Base-by-base conservation (phyloP, 2,329 filamentous ascomycete genomes). In the Colletotrichum tamarilloi region DNA sequence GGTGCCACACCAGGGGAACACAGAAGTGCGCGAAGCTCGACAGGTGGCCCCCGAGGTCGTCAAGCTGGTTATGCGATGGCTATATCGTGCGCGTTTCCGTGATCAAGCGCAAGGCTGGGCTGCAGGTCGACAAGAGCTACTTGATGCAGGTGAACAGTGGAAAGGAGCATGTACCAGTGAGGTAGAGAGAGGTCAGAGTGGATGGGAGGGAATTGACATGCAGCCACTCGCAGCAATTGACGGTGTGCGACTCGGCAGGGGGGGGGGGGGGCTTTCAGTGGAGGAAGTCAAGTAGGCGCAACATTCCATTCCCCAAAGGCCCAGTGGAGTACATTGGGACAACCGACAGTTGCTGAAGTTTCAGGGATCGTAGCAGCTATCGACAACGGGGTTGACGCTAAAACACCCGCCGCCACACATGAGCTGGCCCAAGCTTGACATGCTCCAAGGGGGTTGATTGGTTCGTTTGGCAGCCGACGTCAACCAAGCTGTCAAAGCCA, bases 321-420 rank as follows among this genome's bases (percentile, higher is more conserved):
- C 56, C 59, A 49, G 42, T 22, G 42, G 42, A 55, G 59, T 24
- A 52, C 26, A 67, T 22, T 42, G 32, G 62, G 11, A 35, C 11
- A 35, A 12, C 32, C 4, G 32, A 63, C 59, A 30, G 49, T 38
- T 70, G 67, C 67, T 73, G 60, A 65, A 69, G 70, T 70, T 70
- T 71, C 67, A 71, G 71, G 71, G 67, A 71, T 73, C 56, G 67
- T 58, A 73, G 67, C 71, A 71, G 71, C 60, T 73, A 52, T 56
- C 22, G 60, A 62, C 12, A 56, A 65, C 42, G 56, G 62, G 58
- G 28, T 42, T 32, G 42, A 52, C 70, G 60, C 67, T 73, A 73
- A 66, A 66, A 66, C 71, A 57, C 52, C 60, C 67, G 60, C 49
- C 56, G 67, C 71, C 67, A 73, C 71, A 71, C 59, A 32, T 60